Conservation (phyloP, 331 rosid species). For the Acacia pycnantha region DNA sequence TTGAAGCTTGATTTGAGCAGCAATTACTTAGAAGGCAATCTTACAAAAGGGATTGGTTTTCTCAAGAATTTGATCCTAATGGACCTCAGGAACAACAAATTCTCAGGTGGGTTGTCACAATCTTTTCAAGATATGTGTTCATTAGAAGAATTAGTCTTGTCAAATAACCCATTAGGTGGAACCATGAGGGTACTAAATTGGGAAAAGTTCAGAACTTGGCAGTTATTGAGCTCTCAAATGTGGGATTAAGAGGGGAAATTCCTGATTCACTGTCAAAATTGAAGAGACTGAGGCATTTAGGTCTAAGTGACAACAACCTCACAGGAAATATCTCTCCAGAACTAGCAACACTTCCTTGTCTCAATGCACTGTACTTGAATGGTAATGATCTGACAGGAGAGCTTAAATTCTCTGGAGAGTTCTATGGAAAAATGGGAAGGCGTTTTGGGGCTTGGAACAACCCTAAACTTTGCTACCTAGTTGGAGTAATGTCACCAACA, state of each 20-base stretch:
- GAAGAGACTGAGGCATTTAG: conserved; percentile 74
- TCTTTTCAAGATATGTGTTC: conserved; percentile 61
- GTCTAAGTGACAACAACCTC: conserved; percentile 73
- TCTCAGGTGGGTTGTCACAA: conserved; percentile 61
- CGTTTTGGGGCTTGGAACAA: conserved; percentile 90
- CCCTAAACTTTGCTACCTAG: conserved; percentile 70
- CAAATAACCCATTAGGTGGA: conserved; percentile 85
- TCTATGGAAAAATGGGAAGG: conserved; percentile 79
- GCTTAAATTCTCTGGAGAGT: conserved; percentile 57
- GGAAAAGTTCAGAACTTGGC: conserved; percentile 56
- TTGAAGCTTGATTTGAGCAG: conserved; percentile 84
- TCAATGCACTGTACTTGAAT: conserved; percentile 69
- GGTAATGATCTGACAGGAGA: conserved; percentile 75
- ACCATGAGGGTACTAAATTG: conserved; percentile 51
- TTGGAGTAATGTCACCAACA: conserved; percentile 42
- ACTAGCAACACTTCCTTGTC: conserved; percentile 61
- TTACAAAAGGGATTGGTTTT: conserved; percentile 39
- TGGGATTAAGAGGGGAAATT: conserved; percentile 68
- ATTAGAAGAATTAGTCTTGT: conserved; percentile 66
- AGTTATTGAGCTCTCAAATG: conserved; percentile 71
- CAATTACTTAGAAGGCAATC: conserved; percentile 59
- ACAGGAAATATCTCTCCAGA: conserved; percentile 61
- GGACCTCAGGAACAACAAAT: conserved; percentile 75
- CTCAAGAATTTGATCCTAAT: conserved; percentile 67
- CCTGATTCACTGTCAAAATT: conserved; percentile 69